phyloP scores from a whole-genome alignment of 768 basidiomycete genomes.

The Macrolepiota albuminosa region DNA sequence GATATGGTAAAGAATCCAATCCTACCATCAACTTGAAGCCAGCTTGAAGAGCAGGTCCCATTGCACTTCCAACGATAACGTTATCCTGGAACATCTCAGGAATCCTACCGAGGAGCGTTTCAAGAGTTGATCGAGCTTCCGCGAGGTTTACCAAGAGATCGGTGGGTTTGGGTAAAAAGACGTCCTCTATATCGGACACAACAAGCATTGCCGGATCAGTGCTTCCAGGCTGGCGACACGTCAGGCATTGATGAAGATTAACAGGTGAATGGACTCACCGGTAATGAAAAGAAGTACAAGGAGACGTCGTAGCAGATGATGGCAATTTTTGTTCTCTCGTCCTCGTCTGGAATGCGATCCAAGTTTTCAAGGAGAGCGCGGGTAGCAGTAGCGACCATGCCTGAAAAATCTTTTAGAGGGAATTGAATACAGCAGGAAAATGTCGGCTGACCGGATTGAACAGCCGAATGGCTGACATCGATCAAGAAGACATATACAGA shows the following conservation, averaged over 20 bases:
- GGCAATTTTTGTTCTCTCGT: constrained; percentile 86
- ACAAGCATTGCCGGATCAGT: constrained; percentile 93
- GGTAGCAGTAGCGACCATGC: constrained; percentile 98
- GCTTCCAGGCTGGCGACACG: constrained; percentile 46
- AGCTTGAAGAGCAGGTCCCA: constrained; percentile 93
- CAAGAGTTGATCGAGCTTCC: constrained; percentile 77
- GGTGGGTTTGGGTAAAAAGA: constrained; percentile 94
- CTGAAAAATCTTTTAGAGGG: constrained; percentile 29
- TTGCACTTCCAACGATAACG: constrained; percentile 85
- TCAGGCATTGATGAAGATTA: background rate
- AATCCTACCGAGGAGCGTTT: constrained; percentile 74
- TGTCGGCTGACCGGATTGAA: constrained; percentile 70
- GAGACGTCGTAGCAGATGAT: constrained; percentile 90
- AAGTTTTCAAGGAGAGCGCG: constrained; percentile 94
- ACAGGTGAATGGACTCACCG: constrained; percentile 44
- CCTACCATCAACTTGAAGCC: constrained; percentile 91
- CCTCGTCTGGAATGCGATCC: constrained; percentile 93
- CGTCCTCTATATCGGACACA: constrained; percentile 94
- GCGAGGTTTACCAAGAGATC: constrained; percentile 94
- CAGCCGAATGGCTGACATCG: constrained; percentile 89
- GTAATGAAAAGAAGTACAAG: constrained; percentile 94
- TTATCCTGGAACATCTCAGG: constrained; percentile 99
- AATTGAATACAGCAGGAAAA: background rate
- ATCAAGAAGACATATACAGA: constrained; percentile 96
- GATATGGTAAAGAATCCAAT: background rate